phyloP scores from a whole-genome alignment of 139 green algal species.

The Chlorella sp. region DNA sequence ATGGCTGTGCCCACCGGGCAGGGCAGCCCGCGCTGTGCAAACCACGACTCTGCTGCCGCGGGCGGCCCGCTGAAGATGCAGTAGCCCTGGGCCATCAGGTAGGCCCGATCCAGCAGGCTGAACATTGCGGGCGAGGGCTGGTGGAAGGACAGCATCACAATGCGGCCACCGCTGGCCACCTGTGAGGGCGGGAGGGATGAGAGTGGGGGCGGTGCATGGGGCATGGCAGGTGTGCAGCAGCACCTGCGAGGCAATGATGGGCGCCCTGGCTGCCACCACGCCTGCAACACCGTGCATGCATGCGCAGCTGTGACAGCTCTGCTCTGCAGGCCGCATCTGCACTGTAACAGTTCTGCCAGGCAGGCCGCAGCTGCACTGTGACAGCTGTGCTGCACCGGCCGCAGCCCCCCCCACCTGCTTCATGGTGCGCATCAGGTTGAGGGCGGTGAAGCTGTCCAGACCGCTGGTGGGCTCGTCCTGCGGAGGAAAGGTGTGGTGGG shows the following conservation, averaged over 20 bases:
- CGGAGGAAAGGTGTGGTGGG: too few species aligned
- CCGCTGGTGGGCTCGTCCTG: constrained; percentile 68
- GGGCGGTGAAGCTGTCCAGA: constrained; percentile 76
- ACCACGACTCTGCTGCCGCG: constrained; percentile 18
- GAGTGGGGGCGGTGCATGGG: neutral
- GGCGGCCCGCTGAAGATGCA: constrained; percentile 65
- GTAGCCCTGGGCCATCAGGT: constrained; percentile 72
- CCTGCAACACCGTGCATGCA: too few species aligned
- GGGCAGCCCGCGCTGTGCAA: constrained; percentile 49
- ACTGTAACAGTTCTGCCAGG: too few species aligned
- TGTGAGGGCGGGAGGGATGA: neutral
- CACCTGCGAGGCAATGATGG: too few species aligned
- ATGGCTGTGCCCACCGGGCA: constrained; percentile 38
- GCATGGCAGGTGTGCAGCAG: too few species aligned
- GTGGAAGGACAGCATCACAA: constrained; percentile 84
- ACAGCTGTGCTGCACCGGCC: too few species aligned
- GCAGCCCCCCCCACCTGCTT: constrained; percentile 59
- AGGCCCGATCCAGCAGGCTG: constrained; percentile 61
- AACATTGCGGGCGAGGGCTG: constrained; percentile 83
- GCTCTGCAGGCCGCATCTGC: too few species aligned
- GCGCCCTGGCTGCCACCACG: too few species aligned
- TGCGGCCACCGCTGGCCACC: constrained; percentile 59
- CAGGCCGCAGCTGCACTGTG: too few species aligned
- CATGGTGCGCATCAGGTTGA: constrained; percentile 68
- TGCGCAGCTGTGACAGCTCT: too few species aligned